Conservation (phyloP, 495 filamentous ascomycete genomes). For the Aspergillus leporis region DNA sequence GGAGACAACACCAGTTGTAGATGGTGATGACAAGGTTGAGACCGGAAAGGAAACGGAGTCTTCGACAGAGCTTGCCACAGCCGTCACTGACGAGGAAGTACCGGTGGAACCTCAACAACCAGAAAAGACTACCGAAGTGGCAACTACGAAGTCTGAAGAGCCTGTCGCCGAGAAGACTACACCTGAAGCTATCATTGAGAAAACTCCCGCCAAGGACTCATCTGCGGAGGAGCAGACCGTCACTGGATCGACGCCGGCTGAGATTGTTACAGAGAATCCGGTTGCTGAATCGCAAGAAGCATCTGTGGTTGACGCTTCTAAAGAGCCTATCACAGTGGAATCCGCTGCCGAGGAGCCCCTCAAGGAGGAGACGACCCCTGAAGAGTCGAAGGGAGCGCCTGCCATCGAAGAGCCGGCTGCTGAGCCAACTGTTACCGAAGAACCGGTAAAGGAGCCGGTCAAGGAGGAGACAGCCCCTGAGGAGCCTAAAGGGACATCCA, state of each 20-base stretch:
- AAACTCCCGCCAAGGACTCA: constrained; percentile 9
- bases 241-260: not conserved
- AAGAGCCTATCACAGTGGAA: not conserved
- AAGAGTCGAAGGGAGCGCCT: constrained; percentile 8
- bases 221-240: not conserved
- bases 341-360: not conserved
- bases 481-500: not conserved
- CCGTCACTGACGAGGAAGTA: constrained; percentile 2
- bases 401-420: constrained; percentile 8
- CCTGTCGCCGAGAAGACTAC: constrained; percentile 7
- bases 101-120: constrained; percentile 8
- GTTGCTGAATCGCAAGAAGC: not conserved
- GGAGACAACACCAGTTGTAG: not conserved
- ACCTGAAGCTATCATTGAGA: constrained; percentile 5
- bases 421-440: constrained; percentile 5
- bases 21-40: not conserved
- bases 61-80: not conserved
- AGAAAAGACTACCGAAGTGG: constrained; percentile 16
- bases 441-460: constrained; percentile 11
- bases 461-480: constrained; percentile 10
- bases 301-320: not conserved
- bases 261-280: constrained; percentile 2
- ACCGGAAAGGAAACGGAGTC: not conserved
- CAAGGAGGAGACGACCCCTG: constrained; percentile 9
- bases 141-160: constrained; percentile 5